Evolutionary conservation across 441 rosid genomes (phyloP).

Genomic region (Capsella rubella): DNA sequence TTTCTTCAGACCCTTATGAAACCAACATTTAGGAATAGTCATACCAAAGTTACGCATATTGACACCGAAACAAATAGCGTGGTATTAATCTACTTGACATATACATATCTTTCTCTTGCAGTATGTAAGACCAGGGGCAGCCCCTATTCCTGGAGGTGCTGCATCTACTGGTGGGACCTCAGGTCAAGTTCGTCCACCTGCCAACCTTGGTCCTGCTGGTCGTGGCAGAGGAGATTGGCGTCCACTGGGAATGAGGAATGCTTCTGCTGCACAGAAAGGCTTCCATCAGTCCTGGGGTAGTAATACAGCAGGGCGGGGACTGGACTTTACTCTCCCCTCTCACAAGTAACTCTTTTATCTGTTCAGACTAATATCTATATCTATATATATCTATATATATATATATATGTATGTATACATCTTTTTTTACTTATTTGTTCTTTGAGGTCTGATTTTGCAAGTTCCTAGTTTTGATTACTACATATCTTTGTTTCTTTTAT

Average conservation of each 20-base stretch:
- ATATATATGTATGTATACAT: background rate
- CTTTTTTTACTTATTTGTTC: conserved; percentile 6
- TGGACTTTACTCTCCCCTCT: conserved; percentile 96
- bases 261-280: conserved; percentile 71
- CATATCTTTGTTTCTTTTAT: conserved; percentile 23
- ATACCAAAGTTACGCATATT: conserved; percentile 22
- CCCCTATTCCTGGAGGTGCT: conserved; percentile 74
- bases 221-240: conserved; percentile 99
- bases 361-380: conserved; percentile 17
- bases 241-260: conserved; percentile 73
- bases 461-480: conserved; percentile 12
- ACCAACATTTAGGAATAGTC: conserved; percentile 28
- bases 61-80: conserved; percentile 8
- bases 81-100: conserved; percentile 38
- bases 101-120: conserved; percentile 55
- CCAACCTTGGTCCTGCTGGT: conserved; percentile 69
- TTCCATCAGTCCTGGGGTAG: conserved; percentile 77
- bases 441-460: background rate
- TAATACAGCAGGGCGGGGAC: conserved; percentile 73
- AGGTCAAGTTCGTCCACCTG: conserved; percentile 83
- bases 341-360: conserved; percentile 78
- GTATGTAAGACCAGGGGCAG: conserved; percentile 99
- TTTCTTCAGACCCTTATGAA: conserved; percentile 23
- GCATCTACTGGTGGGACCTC: conserved; percentile 59
- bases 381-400: background rate